Percentiles rank a stretch among this genome's conserved stretches.
These are phyloP conservation scores for Neospora caninum DNA, from an alignment of 169 alveolate species.

Conservation along the genomic window DNA sequence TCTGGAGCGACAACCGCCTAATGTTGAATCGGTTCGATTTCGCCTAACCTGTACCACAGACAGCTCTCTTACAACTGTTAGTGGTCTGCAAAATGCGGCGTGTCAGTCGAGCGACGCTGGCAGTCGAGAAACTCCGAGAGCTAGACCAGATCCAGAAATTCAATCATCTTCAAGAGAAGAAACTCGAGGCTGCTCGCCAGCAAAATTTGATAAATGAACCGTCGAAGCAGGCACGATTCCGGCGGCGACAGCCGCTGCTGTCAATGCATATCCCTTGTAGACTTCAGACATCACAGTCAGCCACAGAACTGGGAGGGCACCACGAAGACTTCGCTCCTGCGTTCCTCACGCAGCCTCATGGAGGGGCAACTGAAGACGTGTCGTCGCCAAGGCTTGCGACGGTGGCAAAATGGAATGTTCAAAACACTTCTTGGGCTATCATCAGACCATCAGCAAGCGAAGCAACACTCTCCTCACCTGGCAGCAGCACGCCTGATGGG, in stretches of 20 bases:
- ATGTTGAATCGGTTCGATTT: too few relatives aligned
- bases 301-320: not conserved
- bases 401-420: not conserved
- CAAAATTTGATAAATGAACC: not conserved
- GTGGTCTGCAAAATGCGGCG: slow-evolving; percentile 5
- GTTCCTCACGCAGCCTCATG: not conserved
- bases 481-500: not conserved
- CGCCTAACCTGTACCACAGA: too few relatives aligned
- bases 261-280: not conserved
- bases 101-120: not conserved
- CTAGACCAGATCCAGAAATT: not conserved
- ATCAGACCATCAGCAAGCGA: not conserved
- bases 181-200: not conserved
- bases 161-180: not conserved
- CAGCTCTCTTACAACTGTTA: not conserved
- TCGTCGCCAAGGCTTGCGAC: not conserved
- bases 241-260: slow-evolving; percentile 1
- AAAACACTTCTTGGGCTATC: not conserved
- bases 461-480: not conserved
- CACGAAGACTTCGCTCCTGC: not conserved
- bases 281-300: not conserved
- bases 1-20: too few relatives aligned
- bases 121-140: not conserved
- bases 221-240: not conserved
- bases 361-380: not conserved